Evolutionary conservation across 176 grass and related monocot genomes (phyloP), one percentile per base, ranked within the genome.

Genomic region (Bonia amplexicaulis): DNA sequence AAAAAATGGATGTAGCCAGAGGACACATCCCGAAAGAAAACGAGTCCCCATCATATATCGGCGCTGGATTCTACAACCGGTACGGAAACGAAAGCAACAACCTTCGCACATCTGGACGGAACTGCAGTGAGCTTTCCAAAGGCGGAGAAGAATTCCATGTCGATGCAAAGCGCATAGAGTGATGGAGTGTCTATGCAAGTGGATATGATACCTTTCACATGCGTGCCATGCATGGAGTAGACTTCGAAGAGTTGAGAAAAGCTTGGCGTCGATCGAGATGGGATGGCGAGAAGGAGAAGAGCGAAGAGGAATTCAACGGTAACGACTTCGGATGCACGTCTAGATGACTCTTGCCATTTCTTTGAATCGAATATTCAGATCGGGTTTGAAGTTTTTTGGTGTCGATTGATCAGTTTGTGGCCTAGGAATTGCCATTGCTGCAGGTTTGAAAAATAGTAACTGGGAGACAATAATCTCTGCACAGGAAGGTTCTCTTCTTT

Each of bases 271-370:
- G 44, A 81, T 60, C 6, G 23, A 11, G 23, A 72, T 11, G 3
- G 13, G 62, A n/a, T n/a, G 79, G 1, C 41, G 22, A 73, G 70
- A 1, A 0, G 73, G 10, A 11, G 4, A 0, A 4, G 49, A 60
- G 7, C 25, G 3, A 42, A 19, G 13, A 31, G 59, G 48, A 66
- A 74, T 69, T 23, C 42, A 45, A 11, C 23, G 20, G 8, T 53
- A 81, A 23, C 41, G 41, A 42, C 83, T 77, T 40, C 7, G 45
- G 13, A 7, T 61, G 72, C 86, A 90, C 55, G 64, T 69, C 54
- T 26, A 20, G 83, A 78, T 78, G 79, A 86, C 79, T 37, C 79
- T 27, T 17, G 57, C 73, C 19, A 20, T 9, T 12, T 16, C 27
- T 54, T 33, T 52, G 48, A 67, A 67, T 52, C 33, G 13, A 31